These are phyloP conservation scores for Globisporangium nunn DNA, from an alignment of 352 stramenopile species.

Conservation along the genomic window DNA sequence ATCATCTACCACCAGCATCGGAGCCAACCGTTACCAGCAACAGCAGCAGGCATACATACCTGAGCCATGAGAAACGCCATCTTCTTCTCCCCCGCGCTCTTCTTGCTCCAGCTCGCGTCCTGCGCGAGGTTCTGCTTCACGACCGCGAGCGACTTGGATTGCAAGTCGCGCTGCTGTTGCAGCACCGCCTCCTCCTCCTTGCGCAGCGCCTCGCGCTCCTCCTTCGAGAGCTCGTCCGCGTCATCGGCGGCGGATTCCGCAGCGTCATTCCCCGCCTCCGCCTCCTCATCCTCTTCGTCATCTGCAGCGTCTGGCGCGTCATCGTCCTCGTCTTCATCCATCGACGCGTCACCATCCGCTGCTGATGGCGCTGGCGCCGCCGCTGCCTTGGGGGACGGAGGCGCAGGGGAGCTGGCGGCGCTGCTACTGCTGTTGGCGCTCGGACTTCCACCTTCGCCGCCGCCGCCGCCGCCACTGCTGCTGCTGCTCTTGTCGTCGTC, in stretches of 20 bases:
- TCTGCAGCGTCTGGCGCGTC: constrained; percentile 11
- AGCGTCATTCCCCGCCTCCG: too few species aligned
- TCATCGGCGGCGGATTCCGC: constrained; percentile 16
- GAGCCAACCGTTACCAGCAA: not conserved
- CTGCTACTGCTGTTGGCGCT: constrained; percentile 21
- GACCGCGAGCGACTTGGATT: constrained; percentile 65
- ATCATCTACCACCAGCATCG: not conserved
- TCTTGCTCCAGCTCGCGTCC: constrained; percentile 39
- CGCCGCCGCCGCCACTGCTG: constrained; percentile 14
- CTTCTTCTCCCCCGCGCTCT: constrained; percentile 55
- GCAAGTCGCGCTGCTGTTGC: constrained; percentile 68
- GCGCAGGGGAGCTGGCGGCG: constrained; percentile 13
- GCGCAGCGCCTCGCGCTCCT: constrained; percentile 52
- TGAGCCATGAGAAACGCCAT: constrained; percentile 87
- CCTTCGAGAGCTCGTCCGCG: constrained; percentile 37
- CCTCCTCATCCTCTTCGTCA: constrained; percentile 19
- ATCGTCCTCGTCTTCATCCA: constrained; percentile 22
- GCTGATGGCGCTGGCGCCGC: constrained; percentile 13
- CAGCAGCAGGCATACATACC: constrained; percentile 14
- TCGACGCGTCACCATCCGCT: constrained; percentile 15
- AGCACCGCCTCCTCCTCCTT: constrained; percentile 64
- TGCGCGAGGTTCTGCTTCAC: constrained; percentile 56
- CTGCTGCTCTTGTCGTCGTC: constrained; percentile 27
- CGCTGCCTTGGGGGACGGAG: constrained; percentile 2
- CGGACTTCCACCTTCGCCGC: too few species aligned